Percentiles rank a stretch among this genome's conserved stretches.
These are phyloP conservation scores for Solanum hybrid DNA, from an alignment of 305 asterid species.

Conservation along the genomic window DNA sequence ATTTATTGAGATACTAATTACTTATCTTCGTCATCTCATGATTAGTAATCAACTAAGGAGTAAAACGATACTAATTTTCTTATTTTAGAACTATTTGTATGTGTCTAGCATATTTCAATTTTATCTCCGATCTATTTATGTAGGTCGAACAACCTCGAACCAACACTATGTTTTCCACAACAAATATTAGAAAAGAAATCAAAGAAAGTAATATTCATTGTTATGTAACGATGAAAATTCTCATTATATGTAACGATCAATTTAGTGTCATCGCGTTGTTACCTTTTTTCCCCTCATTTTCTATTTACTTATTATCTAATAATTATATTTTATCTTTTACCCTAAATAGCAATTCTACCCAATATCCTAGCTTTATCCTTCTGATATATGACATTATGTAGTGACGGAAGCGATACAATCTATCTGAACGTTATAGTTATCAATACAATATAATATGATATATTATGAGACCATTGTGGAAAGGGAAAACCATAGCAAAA, in stretches of 20 bases:
- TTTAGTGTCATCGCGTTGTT: not conserved
- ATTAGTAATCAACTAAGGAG: not conserved
- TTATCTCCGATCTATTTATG: not conserved
- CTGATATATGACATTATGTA: not conserved
- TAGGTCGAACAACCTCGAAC: not conserved
- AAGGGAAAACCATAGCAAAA: not conserved
- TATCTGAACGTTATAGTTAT: not conserved
- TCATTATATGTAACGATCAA: not conserved
- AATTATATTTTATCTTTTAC: not conserved
- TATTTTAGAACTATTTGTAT: not conserved
- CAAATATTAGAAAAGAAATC: not conserved
- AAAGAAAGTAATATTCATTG: not conserved
- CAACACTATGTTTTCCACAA: not conserved
- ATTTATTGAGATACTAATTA: not conserved
- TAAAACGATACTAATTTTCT: not conserved
- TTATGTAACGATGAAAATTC: not conserved
- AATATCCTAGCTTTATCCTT: not conserved
- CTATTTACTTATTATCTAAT: not conserved
- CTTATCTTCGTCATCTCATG: not conserved
- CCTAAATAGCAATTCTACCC: not conserved
- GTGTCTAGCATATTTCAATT: not conserved
- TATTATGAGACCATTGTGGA: not conserved
- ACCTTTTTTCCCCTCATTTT: not conserved
- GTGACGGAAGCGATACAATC: fast-evolving
- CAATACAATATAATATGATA: not conserved